Evolutionary conservation across 768 basidiomycete genomes (phyloP), one percentile per base, ranked within the genome.

Genomic region (Hysterangium stoloniferum): DNA sequence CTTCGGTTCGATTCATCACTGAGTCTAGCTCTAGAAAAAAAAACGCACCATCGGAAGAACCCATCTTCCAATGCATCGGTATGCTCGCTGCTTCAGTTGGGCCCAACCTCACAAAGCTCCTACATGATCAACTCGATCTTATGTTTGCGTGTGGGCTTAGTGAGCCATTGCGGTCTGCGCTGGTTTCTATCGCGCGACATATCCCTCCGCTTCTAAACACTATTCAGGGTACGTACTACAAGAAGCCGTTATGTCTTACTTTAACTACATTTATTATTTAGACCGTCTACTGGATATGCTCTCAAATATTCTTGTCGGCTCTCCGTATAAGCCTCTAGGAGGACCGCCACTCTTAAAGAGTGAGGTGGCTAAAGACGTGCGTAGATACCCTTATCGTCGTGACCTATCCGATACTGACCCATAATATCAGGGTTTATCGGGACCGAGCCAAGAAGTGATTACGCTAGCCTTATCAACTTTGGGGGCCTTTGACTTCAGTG

Each of bases 71-170:
- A 73, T 98, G 96, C 66, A 79, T 99, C 53, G 91, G 91, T 32
- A 95, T 97, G 92, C 72, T 99, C 36, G 91, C 94, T 1, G 79
- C 82, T 1, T 90, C 96, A 7, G 93, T 99, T 28, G 96, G 96
- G 0, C 93, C 93, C 2, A 95, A 93, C 64, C 71, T 99, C 41
- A 98, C 96, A 0, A 93, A 95, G 62, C 75, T 95, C 40, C 74
- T 99, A 52, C 96, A 97, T 65, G 96, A 98, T 61, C 87, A 97
- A 57, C 78, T 99, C 28, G 94, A 98, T 64, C 71, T 96, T 35
- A 98, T 99, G 88, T 87, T 98, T 61, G 86, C 83, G 0, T 95
- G 86, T 61, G 95, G 93, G 2, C 67, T 99, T 54, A 94, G 88
- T 61, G 92, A 94, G 55, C 82, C 93, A 11, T 72, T 99, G 33